Evolutionary conservation across 805 yeast genomes (phyloP), one percentile per base, ranked within the genome.

Genomic region (Spathaspora gorwiae): DNA sequence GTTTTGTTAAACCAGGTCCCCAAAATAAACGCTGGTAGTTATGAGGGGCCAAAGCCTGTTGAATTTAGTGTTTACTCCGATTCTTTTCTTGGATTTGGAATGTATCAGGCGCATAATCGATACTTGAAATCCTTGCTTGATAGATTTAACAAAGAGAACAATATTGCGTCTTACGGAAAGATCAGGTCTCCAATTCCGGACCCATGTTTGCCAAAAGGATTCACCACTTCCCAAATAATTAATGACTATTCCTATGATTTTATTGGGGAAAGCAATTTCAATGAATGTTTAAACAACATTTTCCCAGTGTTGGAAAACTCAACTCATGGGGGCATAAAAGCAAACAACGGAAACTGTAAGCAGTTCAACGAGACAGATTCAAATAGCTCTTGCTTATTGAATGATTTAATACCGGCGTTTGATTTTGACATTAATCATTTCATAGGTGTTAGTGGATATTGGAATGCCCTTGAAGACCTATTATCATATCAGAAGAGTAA

Each of bases 391-490:
- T 81, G 87, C 59, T 59, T 81, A 10, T 57, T 80, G 36, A 69
- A 72, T 39, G 81, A 79, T 50, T 58, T 71, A 15, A 66, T 78
- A 27, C 87, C 87, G 0, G 65, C 76, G 7, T 76, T 81, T 61
- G 81, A 77, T 51, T 79, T 81, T 54, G 76, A 76, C 40, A 64
- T 75, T 31, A 75, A 78, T 50, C 76, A 74, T 46, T 82, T 83
- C 46, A 66, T 79, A 35, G 88, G 87, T 0, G 83, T 83, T 7
- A 79, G 84, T 48, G 87, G 85, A 5, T 81, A 81, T 56, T 81
- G 84, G 81, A 81, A 81, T 53, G 76, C 82, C 5, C 66, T 81
- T 35, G 71, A 73, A n/a, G 67, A 70, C 40, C 61, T 80, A 34
- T 55, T 78, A 33, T 61, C 67, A 9, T 64, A 60, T 52, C 40